Evolutionary conservation across 139 green algal genomes (phyloP).

Genomic region (Coccomyxa sp.): DNA sequence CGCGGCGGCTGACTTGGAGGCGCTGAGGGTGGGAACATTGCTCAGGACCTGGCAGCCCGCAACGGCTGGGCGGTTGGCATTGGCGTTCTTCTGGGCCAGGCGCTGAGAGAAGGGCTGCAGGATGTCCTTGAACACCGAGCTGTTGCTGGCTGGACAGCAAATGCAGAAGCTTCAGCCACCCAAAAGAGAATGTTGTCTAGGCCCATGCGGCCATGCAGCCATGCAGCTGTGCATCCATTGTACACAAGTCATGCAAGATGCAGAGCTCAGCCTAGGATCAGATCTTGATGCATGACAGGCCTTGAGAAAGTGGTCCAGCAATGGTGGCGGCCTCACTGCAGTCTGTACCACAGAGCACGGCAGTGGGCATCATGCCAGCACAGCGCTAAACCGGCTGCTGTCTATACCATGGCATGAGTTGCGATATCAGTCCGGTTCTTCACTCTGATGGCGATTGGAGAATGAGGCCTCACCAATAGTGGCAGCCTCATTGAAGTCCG

Average conservation of each 20-base stretch:
- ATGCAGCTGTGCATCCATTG: neutral
- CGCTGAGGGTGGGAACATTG: neutral
- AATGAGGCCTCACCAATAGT: neutral
- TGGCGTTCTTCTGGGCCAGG: neutral
- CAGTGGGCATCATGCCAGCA: neutral
- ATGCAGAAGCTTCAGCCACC: neutral
- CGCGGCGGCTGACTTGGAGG: neutral
- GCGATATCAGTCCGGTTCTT: neutral
- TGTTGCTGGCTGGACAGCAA: neutral
- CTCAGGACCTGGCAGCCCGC: neutral
- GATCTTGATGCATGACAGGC: neutral
- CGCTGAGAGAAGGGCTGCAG: neutral
- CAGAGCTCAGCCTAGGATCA: neutral
- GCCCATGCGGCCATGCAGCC: neutral
- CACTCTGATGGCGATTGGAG: neutral
- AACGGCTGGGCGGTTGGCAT: neutral
- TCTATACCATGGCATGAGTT: neutral
- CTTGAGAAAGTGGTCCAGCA: neutral
- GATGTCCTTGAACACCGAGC: neutral
- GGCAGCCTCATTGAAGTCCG: neutral
- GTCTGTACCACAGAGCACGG: neutral
- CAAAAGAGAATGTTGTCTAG: too few species aligned
- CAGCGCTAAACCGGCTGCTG: neutral
- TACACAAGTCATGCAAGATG: neutral
- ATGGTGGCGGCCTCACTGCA: neutral